Evolutionary conservation across 2,329 filamentous ascomycete genomes (phyloP), one percentile per base, ranked within the genome.

Genomic region (Aurifilum marmelostoma): DNA sequence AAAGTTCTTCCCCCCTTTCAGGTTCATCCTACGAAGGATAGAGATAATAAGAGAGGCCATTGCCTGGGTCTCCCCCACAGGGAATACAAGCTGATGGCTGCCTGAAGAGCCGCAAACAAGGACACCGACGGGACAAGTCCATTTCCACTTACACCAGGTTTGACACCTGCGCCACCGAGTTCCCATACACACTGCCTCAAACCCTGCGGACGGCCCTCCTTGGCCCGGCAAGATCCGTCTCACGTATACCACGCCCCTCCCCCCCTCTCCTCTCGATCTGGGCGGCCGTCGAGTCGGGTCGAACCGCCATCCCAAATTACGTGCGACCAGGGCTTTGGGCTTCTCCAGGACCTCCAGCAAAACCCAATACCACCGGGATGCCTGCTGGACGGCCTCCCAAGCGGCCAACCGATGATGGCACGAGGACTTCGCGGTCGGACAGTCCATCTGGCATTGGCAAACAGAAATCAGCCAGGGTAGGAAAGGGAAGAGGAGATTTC

Each of bases 401-500:
- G 77, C 81, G 83, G 73, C 77, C 81, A 73, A 79, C 79, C 72
- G 81, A 83, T 66, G 81, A 83, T 67, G 77, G 77, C 65, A 74
- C 75, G 71, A 79, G 75, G 71, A 79, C 80, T 68, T 72, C 75
- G 70, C 74, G 74, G 50, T 67, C 74, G 68, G 78, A 68, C 54
- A 72, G 67, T 75, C 65, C 72, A 39, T 71, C 76, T 64, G 75
- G 76, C 34, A 70, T 70, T 69, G 72, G 73, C 69, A 86, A 84
- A 76, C 75, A 80, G 72, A 87, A 86, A 77, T 75, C 85, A 67
- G 80, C 84, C 52, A 79, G 83, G n/a, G 74, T 85, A 27, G 84
- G 87, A 59, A 81, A 81, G 67, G 79, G 79, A 4, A 75, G 79
- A 32, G 82, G 84, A 63, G 84, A 87, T 72, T 88, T 87, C 72